phyloP scores from a whole-genome alignment of 2,329 filamentous ascomycete genomes.

The Fonsecaea erecta region DNA sequence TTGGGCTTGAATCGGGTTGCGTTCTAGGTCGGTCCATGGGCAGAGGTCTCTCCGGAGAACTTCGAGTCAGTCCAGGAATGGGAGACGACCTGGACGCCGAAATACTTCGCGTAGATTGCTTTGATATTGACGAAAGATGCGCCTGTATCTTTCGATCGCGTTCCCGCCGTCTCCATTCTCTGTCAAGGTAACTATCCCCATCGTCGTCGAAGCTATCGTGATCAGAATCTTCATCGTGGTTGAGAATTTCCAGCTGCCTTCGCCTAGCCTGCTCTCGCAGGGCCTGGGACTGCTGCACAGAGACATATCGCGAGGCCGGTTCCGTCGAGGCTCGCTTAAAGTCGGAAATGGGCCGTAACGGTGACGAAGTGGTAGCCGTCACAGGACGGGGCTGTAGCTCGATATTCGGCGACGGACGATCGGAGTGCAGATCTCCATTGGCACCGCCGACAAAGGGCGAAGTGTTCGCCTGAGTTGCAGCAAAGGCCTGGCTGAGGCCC shows the following conservation, averaged over 20 bases:
- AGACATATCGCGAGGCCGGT: constrained; percentile 50
- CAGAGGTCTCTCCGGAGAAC: neutral
- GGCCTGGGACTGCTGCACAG: constrained; percentile 53
- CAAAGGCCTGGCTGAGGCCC: constrained; percentile 55
- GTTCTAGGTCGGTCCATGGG: neutral
- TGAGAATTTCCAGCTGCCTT: constrained; percentile 42
- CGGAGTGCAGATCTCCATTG: constrained; percentile 48
- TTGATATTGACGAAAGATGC: constrained; percentile 25
- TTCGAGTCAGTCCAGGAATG: constrained; percentile 5
- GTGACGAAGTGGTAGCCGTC: constrained; percentile 44
- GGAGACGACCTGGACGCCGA: constrained; percentile 29
- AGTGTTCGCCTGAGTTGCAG: constrained; percentile 53
- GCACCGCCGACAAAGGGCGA: constrained; percentile 49
- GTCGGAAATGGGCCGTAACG: constrained; percentile 45
- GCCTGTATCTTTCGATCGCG: constrained; percentile 14
- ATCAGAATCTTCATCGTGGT: constrained; percentile 39
- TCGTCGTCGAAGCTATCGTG: constrained; percentile 21
- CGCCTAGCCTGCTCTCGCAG: constrained; percentile 43
- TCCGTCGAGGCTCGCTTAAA: constrained; percentile 47
- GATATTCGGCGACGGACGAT: constrained; percentile 56
- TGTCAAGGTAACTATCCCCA: constrained; percentile 33
- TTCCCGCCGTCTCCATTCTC: constrained; percentile 19
- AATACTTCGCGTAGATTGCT: constrained; percentile 1
- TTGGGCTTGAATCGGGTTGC: constrained; percentile 4
- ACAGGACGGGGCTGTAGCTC: constrained; percentile 47